Conservation (phyloP, 2,329 filamentous ascomycete genomes). For the Orbilia ellipsospora region DNA sequence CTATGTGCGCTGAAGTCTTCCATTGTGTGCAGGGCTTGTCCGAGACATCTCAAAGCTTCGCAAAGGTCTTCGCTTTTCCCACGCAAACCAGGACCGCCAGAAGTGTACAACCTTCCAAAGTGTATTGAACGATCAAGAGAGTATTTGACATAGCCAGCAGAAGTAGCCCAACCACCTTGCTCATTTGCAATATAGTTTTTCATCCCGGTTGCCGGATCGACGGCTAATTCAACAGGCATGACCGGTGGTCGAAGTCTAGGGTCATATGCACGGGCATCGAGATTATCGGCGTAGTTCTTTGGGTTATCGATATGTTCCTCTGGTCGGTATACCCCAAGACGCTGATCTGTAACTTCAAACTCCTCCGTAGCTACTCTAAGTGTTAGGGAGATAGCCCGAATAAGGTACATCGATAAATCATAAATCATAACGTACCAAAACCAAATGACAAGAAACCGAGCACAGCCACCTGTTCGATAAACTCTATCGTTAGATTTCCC, state of each 20-base stretch:
- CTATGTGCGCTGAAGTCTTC: constrained; percentile 85
- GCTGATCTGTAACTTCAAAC: constrained; percentile 83
- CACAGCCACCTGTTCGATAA: constrained; percentile 72
- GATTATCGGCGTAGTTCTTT: constrained; percentile 84
- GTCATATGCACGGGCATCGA: constrained; percentile 86
- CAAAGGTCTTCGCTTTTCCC: constrained; percentile 80
- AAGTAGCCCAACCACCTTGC: constrained; percentile 86
- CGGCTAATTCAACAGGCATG: constrained; percentile 74
- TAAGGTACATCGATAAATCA: background rate
- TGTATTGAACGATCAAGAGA: constrained; percentile 80
- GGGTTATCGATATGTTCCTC: constrained; percentile 79
- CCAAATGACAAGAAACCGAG: constrained; percentile 84
- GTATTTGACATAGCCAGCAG: constrained; percentile 82
- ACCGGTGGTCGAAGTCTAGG: constrained; percentile 83
- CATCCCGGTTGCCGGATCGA: constrained; percentile 86
- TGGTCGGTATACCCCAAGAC: constrained; percentile 81
- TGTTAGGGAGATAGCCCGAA: background rate
- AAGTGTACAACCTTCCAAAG: constrained; percentile 79
- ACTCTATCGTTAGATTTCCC: background rate
- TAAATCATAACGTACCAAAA: constrained; percentile 69
- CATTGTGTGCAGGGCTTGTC: constrained; percentile 79
- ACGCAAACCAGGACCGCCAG: constrained; percentile 68
- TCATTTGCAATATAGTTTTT: constrained; percentile 99
- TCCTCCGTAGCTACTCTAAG: constrained; percentile 74
- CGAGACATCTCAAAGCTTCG: constrained; percentile 80